Conservation (phyloP, 2,329 filamentous ascomycete species). For the Fusarium irregulare region DNA sequence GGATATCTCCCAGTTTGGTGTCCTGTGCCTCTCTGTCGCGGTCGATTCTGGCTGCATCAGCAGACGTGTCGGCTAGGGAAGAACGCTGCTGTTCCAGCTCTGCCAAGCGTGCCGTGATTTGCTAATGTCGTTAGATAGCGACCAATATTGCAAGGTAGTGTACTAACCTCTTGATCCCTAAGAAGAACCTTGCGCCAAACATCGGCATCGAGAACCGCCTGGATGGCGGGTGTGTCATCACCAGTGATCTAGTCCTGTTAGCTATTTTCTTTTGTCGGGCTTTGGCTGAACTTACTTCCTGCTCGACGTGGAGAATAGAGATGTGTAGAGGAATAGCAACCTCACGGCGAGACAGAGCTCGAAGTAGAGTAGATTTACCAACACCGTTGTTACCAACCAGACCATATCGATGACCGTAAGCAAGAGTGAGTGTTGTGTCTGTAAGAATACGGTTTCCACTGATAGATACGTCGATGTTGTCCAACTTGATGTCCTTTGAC, state of each 20-base stretch:
- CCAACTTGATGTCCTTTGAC: slow-evolving; percentile 99
- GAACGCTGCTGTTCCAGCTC: slow-evolving; percentile 82
- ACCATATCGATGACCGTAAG: slow-evolving; percentile 94
- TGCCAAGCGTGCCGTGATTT: slow-evolving; percentile 81
- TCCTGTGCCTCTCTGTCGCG: slow-evolving; percentile 90
- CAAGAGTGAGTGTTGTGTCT: slow-evolving; percentile 89
- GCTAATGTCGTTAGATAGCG: slow-evolving; percentile 58
- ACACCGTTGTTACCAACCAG: slow-evolving; percentile 99
- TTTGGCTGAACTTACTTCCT: slow-evolving; percentile 74
- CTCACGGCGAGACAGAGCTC: slow-evolving; percentile 92
- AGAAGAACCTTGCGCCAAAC: slow-evolving; percentile 98
- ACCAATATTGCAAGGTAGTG: background rate
- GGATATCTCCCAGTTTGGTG: slow-evolving; percentile 89
- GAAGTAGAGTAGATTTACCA: slow-evolving; percentile 93
- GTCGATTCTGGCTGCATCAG: slow-evolving; percentile 86
- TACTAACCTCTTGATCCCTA: slow-evolving; percentile 81
- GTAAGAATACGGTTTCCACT: slow-evolving; percentile 88
- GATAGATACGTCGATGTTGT: slow-evolving; percentile 95
- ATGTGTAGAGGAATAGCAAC: slow-evolving; percentile 96
- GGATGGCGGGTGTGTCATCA: slow-evolving; percentile 93
- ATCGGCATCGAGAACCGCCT: slow-evolving; percentile 96
- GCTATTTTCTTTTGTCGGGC: background rate
- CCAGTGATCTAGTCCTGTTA: slow-evolving; percentile 76
- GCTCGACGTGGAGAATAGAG: slow-evolving; percentile 98
- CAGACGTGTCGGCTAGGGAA: slow-evolving; percentile 89